Base-by-base conservation (phyloP, 2,329 filamentous ascomycete species). In the Tolypocladium amazonense region DNA sequence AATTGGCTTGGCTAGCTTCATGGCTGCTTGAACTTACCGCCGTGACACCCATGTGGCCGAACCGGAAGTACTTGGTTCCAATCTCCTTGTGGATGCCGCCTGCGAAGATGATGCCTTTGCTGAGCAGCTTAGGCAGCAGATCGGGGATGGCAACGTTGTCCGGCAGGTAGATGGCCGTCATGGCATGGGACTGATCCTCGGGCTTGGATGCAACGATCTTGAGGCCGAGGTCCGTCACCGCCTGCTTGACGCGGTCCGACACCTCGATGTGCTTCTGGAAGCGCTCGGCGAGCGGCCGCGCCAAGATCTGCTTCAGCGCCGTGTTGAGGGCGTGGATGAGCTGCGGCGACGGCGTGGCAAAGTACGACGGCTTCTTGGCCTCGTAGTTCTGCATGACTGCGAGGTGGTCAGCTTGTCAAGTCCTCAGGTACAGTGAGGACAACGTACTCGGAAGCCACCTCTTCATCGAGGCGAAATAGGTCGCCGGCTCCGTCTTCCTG, bases 301-400 rank as follows among this genome's bases (percentile, higher is more conserved):
- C 81, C 57, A 96, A 83, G 70, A 97, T 94, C 74, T 96, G 91
- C 60, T 81, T 88, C 35, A 99, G 81, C 2, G 92, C 84, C 11
- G 92, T 96, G 81, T 99, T 88, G 41, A 99, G 84, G 56, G 94
- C 94, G 75, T 89, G 93, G 66, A 99, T 82, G 57, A 99, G 85
- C 76, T 99, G 94, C 18, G 94, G 94, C 5, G 92, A 92, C 0
- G 94, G 94, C 1, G 94, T 99, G 43, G 94, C 94, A 71, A 99
- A 99, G 81, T 99, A 99, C 2, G 92, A 96, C 43, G 94, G 86
- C 79, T 97, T 99, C 80, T 92, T 91, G 64, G 91, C 90, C 79
- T 99, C 94, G 76, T 99, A 99, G 78, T 97, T 97, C 78, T 94
- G 87, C 93, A 99, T 97, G 75, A 99, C 88, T 90, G 33, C 30